Evolutionary conservation across 2,329 filamentous ascomycete species (phyloP), one percentile per base, ranked within the genome.

Genomic region (Diplodia seriata): DNA sequence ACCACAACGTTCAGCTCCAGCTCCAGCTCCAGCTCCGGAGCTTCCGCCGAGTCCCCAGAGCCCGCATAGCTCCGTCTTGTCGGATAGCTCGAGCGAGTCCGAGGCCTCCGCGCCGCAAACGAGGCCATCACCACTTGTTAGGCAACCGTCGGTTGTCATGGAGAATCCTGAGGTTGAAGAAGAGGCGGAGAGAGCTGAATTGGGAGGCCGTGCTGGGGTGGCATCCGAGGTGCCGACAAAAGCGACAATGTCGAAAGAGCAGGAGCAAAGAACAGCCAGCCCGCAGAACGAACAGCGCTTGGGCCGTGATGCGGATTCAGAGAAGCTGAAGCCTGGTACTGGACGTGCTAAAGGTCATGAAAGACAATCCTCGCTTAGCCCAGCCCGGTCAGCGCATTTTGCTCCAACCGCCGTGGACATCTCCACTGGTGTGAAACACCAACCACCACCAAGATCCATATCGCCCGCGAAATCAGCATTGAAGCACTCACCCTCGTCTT

Each of bases 381-480:
- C 90, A n/a, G 85, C 82, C 29, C 85, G 90, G 40, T 87, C 85
- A 36, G 87, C 91, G 14, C 90, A 87, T 72, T 93, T 93, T 76
- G 87, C 87, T 1, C 75, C 84, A 11, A 82, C 84, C 8, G 81
- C 86, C 40, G 85, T 86, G 7, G 81, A 85, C 29, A 77, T 82
- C 18, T 74, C 81, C 51, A 76, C 88, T 14, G 79, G 84, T 1
- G 82, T 90, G 33, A 88, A 84, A 70, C 91, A 94, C 74, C 85
- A 88, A 66, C 91, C 91, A 6, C 89, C 90, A 26, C 82, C 87
- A 36, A 85, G 91, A 57, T 92, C 91, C 5, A 81, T 91, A 12
- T 93, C 91, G 0, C 91, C 91, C 11, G 88, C 88, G 55, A 94
- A 94, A 76, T 93, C 91, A 1, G 91, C 91, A 1, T 75, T 94